Conservation (phyloP, 140 eudicot genomes). For the Ambrosia hybrid region DNA sequence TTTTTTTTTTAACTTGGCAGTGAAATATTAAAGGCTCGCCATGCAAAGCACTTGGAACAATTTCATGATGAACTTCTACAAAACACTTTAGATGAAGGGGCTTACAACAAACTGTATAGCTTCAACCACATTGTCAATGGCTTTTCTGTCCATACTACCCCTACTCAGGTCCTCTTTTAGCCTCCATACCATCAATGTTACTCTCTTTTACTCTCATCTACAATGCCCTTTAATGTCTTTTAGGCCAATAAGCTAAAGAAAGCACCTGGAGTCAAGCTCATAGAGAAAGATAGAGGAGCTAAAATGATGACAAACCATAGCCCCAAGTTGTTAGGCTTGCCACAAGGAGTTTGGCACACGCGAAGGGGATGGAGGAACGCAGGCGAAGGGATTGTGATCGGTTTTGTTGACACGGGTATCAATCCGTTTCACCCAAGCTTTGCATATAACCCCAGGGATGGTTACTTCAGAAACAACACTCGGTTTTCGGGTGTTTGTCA, state of each 20-base stretch:
- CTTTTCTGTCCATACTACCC: slow-evolving; percentile 83
- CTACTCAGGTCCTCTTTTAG: slow-evolving; percentile 37
- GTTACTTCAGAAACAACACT: slow-evolving; percentile 23
- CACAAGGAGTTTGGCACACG: slow-evolving; percentile 64
- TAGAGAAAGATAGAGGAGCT: slow-evolving; percentile 75
- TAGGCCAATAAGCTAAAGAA: slow-evolving; percentile 55
- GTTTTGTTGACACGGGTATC: slow-evolving; percentile 52
- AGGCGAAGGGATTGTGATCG: slow-evolving; percentile 69
- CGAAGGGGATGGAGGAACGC: slow-evolving; percentile 55
- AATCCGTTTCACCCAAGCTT: slow-evolving; percentile 82
- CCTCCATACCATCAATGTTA: too few species aligned
- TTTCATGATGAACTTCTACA: slow-evolving; percentile 71
- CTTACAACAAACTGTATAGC: slow-evolving; percentile 78
- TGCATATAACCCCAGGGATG: slow-evolving; percentile 48
- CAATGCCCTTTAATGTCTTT: too few species aligned
- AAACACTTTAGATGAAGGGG: slow-evolving; percentile 57
- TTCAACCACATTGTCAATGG: slow-evolving; percentile 90
- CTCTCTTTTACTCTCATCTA: too few species aligned
- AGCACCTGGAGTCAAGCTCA: slow-evolving; percentile 54
- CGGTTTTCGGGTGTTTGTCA: slow-evolving; percentile 66
- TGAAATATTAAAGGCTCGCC: slow-evolving; percentile 42
- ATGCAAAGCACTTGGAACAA: slow-evolving; percentile 55
- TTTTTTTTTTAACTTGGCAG: slow-evolving; percentile 5
- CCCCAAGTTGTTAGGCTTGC: slow-evolving; percentile 64
- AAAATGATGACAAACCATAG: slow-evolving; percentile 79